Base-by-base conservation (phyloP, 2,329 filamentous ascomycete species). In the Aureobasidium musti region DNA sequence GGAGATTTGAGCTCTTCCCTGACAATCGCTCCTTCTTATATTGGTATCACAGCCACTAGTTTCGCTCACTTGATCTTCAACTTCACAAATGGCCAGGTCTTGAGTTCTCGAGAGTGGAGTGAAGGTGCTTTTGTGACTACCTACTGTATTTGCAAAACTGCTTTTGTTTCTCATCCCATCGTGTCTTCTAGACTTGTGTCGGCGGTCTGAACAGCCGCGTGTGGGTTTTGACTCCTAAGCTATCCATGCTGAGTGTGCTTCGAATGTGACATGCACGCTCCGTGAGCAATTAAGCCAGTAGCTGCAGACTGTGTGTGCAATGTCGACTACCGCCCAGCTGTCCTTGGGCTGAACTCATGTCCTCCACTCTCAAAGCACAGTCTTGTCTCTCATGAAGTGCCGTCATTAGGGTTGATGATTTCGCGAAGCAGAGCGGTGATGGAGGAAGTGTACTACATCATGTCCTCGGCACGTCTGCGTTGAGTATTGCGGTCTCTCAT, bases 401-500 rank as follows among this genome's bases (percentile, higher is more conserved):
- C 26, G 23, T 47, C 13, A 35, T 47, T 35, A 11, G 14, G 23
- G 10, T 30, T 13, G 19, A 23, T 47, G 28, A 63, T 63, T 21
- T 63, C 45, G 13, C 33, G 59, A 30, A 63, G 41, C 59, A 63
- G 33, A n/a, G 59, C 59, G 33, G 37, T 47, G 14, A 63, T 63
- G 6, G 59, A 63, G 60, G 47, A 33, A 30, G 60, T 41, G 60
- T 53, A 63, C 61, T 65, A 65, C 61, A 65, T 65, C 33, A 69
- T 65, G 39, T 69, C 68, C 65, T 69, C 68, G 28, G 68, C 68
- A 47, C 68, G 53, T 61, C 72, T 71, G 59, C 74, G 71, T 26
- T 70, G 70, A 17, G 68, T 72, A 28, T 74, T 73, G 21, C 73
- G 64, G 7, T 74, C 73, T 49, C 73, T 73, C 59, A 75, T 72